These are phyloP conservation scores for Penicillium taxi DNA, from an alignment of 495 filamentous ascomycete genomes.

Conservation along the genomic window DNA sequence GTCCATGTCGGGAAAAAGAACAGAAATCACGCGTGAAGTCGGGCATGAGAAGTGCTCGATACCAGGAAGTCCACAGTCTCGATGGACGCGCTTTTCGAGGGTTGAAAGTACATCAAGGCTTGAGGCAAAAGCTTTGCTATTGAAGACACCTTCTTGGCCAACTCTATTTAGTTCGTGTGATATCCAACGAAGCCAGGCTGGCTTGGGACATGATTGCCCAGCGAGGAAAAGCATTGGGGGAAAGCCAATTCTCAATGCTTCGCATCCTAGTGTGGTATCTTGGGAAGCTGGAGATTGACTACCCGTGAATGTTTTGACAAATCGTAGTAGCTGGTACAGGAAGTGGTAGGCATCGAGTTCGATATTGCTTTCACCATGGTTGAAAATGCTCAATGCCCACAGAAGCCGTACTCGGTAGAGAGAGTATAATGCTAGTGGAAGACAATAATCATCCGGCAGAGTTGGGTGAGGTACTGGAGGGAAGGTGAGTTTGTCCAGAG, in stretches of 20 bases:
- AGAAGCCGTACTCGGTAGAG: constrained; percentile 5
- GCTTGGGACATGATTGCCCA: constrained; percentile 4
- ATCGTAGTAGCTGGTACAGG: constrained; percentile 4
- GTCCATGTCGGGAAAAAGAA: constrained; percentile 1
- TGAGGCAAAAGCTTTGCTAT: constrained; percentile 4
- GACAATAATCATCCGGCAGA: constrained; percentile 1
- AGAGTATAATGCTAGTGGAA: constrained; percentile 1
- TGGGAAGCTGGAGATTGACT: not conserved
- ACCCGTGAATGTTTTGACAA: constrained; percentile 1
- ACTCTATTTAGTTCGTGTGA: not conserved
- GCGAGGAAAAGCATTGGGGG: constrained; percentile 6
- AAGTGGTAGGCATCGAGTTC: constrained; percentile 6
- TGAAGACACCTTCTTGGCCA: constrained; percentile 5
- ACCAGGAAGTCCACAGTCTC: not conserved
- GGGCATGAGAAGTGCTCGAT: constrained; percentile 2
- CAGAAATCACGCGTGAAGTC: not conserved
- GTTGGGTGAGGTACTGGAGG: constrained; percentile 1
- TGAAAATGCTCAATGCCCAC: constrained; percentile 4
- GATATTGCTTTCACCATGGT: not conserved
- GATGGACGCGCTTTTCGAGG: constrained; percentile 2
- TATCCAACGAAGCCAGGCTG: constrained; percentile 7
- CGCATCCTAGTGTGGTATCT: not conserved
- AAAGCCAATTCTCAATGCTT: constrained; percentile 3
- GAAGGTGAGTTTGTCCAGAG: constrained; percentile 2
- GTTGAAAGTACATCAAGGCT: constrained; percentile 6